phyloP scores from a whole-genome alignment of 768 basidiomycete genomes.

The Kwoniella shandongensis region DNA sequence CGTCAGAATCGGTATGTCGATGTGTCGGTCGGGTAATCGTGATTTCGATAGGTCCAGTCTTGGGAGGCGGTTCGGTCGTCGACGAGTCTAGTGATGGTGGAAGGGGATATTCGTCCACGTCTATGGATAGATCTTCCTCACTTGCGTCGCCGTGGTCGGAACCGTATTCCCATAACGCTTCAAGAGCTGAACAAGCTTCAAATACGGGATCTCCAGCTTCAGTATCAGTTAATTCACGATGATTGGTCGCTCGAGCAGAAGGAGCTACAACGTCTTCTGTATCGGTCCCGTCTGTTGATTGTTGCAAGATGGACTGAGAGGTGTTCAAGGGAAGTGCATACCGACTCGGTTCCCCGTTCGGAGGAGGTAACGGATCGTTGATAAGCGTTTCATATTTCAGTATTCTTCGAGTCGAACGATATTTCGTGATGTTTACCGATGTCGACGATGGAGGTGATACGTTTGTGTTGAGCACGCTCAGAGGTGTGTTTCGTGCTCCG shows the following conservation, averaged over 20 bases:
- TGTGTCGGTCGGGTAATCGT: neutral
- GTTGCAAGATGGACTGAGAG: too few relatives aligned
- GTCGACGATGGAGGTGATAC: neutral
- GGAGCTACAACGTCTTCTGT: too few relatives aligned
- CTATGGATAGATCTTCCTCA: constrained; percentile 6
- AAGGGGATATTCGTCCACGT: constrained; percentile 10
- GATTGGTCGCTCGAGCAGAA: neutral
- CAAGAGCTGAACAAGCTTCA: constrained; percentile 14
- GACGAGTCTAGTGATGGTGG: constrained; percentile 2
- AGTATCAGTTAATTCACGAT: neutral
- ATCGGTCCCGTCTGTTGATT: too few relatives aligned
- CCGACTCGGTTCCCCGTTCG: constrained; percentile 13
- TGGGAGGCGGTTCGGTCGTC: neutral
- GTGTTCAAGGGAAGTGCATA: neutral
- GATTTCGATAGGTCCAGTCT: neutral
- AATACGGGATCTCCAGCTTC: constrained; percentile 1
- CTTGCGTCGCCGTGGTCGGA: neutral
- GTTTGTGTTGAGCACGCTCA: neutral
- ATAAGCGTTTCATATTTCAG: constrained; percentile 6
- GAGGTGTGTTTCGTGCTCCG: constrained; percentile 11
- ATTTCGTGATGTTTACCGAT: neutral
- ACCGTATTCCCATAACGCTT: constrained; percentile 24
- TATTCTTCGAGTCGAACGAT: neutral
- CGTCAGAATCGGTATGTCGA: neutral
- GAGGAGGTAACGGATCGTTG: constrained; percentile 11